These are phyloP conservation scores for Candida verbasci DNA, from an alignment of 805 yeast species.

Conservation along the genomic window DNA sequence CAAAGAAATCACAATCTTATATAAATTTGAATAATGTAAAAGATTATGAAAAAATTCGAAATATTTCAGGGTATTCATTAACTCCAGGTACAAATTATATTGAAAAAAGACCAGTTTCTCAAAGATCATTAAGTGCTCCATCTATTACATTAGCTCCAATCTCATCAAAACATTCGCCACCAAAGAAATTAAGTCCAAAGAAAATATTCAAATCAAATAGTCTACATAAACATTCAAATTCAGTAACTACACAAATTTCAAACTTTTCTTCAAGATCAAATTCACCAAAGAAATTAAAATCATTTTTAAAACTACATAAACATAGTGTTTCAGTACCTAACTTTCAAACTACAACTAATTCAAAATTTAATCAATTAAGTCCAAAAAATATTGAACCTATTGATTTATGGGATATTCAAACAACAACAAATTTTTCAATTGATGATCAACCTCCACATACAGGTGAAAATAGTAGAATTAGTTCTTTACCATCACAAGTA, in stretches of 20 bases:
- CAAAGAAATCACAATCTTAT: not conserved
- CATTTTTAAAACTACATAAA: constrained; percentile 6
- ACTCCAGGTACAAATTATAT: constrained; percentile 13
- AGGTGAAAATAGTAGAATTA: constrained; percentile 17
- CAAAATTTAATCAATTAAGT: constrained; percentile 2
- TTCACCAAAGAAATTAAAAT: constrained; percentile 27
- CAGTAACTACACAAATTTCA: constrained; percentile 2
- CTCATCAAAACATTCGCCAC: constrained; percentile 19
- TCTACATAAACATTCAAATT: constrained; percentile 8
- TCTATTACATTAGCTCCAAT: not conserved
- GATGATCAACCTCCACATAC: constrained; percentile 13
- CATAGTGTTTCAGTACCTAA: constrained; percentile 7
- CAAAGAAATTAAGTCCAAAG: constrained; percentile 30
- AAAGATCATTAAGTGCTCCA: constrained; percentile 11
- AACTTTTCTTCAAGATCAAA: constrained; percentile 17
- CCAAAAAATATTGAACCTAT: constrained; percentile 4
- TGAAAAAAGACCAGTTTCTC: constrained; percentile 15
- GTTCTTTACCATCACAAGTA: constrained; percentile 52
- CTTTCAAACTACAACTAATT: not conserved
- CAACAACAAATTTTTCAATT: constrained; percentile 30
- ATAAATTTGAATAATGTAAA: not conserved
- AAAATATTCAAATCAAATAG: constrained; percentile 17
- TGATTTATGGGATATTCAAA: constrained; percentile 26
- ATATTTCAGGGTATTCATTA: constrained; percentile 1
- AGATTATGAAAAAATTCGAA: constrained; percentile 1